Conservation (phyloP, 768 basidiomycete species). For the Kwoniella europaea region DNA sequence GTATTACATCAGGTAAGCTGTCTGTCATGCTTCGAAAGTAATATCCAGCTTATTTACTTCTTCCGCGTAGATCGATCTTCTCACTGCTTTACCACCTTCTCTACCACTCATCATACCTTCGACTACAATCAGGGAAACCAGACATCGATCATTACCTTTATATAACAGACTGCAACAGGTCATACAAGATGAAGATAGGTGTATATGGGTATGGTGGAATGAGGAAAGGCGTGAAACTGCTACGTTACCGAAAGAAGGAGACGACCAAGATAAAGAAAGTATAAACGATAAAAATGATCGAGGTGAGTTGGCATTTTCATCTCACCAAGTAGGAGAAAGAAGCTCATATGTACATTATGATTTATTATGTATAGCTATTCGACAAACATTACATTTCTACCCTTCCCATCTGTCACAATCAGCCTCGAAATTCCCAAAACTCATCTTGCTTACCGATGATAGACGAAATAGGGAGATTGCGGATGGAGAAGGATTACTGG, state of each 20-base stretch:
- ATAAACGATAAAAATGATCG: conserved; percentile 93
- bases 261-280: conserved; percentile 65
- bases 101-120: conserved; percentile 88
- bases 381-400: conserved; percentile 87
- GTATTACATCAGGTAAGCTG: conserved; percentile 79
- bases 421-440: conserved; percentile 61
- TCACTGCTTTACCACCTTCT: conserved; percentile 75
- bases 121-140: conserved; percentile 94
- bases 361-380: conserved; percentile 68
- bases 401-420: conserved; percentile 66
- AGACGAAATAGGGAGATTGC: conserved; percentile 80
- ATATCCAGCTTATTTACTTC: neutral
- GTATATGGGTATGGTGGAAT: conserved; percentile 61
- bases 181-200: conserved; percentile 69
- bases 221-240: conserved; percentile 65
- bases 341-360: neutral
- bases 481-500: conserved; percentile 62
- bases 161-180: conserved; percentile 90
- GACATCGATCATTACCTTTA: conserved; percentile 88
- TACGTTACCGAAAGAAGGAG: conserved; percentile 63
- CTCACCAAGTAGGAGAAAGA: neutral
- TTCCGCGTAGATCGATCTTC: conserved; percentile 79
- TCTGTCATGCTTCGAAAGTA: neutral
- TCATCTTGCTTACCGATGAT: conserved; percentile 89
- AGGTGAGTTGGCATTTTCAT: conserved; percentile 63